These are phyloP conservation scores for Magnaporthiopsis incrustans DNA, from an alignment of 2,329 filamentous ascomycete genomes.

Conservation along the genomic window DNA sequence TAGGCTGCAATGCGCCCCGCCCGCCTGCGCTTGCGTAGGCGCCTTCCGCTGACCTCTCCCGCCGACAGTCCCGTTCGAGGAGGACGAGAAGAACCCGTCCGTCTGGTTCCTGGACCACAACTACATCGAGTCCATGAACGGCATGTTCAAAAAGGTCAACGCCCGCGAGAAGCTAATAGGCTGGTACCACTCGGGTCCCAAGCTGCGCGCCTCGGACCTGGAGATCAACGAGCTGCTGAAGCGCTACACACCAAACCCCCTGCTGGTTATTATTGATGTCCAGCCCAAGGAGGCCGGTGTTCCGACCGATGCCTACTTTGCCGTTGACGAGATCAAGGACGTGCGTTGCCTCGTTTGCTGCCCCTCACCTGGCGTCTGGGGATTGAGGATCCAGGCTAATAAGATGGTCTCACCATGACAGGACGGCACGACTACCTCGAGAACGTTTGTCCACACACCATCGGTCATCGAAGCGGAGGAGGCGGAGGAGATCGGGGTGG, in stretches of 20 bases:
- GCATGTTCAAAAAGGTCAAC: conserved; percentile 99
- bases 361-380: background rate
- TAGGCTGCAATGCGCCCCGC: conserved; percentile 34
- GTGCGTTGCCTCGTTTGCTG: conserved; percentile 42
- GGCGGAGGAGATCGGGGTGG: conserved; percentile 96
- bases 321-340: conserved; percentile 98
- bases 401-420: conserved; percentile 26
- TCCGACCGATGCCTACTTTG: conserved; percentile 97
- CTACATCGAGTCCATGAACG: conserved; percentile 98
- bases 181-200: conserved; percentile 98
- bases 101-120: conserved; percentile 99
- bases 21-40: background rate
- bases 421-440: conserved; percentile 94
- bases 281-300: conserved; percentile 97
- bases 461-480: conserved; percentile 98
- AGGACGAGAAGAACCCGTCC: conserved; percentile 96
- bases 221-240: conserved; percentile 99
- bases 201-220: conserved; percentile 90
- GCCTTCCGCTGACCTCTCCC: conserved; percentile 10
- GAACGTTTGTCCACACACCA: conserved; percentile 97
- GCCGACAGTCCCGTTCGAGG: conserved; percentile 81
- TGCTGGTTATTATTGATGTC: conserved; percentile 96
- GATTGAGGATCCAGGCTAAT: conserved; percentile 7
- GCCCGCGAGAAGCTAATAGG: conserved; percentile 97
- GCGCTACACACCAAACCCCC: conserved; percentile 91